Evolutionary conservation across 108 stramenopile genomes (phyloP), one percentile per base, ranked within the genome.

Genomic region (Tribonema minus): DNA sequence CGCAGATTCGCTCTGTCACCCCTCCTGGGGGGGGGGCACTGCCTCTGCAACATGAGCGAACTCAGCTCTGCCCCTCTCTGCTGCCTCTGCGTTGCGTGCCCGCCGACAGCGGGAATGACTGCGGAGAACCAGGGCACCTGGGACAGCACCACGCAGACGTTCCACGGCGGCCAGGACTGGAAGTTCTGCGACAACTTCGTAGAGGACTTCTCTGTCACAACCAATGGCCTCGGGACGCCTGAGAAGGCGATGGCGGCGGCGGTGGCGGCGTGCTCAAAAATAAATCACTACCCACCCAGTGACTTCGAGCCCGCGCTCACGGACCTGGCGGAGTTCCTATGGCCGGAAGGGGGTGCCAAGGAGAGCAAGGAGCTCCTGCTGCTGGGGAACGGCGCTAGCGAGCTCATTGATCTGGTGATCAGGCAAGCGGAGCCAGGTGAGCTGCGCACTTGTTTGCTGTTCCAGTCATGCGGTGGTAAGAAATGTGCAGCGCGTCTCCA

Each of bases 61-160:
- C n/a, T n/a, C n/a, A n/a, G n/a, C n/a, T n/a, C n/a, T n/a, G n/a
- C n/a, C n/a, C n/a, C n/a, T n/a, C n/a, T n/a, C n/a, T n/a, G n/a
- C n/a, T n/a, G n/a, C n/a, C n/a, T n/a, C n/a, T n/a, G n/a, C n/a
- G n/a, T n/a, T n/a, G n/a, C n/a, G n/a, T n/a, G n/a, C n/a, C n/a
- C n/a, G n/a, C n/a, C 80, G 3, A 72, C 64, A 36, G 73, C 65
- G 26, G 82, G 82, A 0, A 82, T 82, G 82, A 82, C 82, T 1
- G 6, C 40, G 27, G 72, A 82, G 6, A 82, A 82, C 30, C 73
- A 82, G 39, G 82, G 82, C 28, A 67, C 72, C 4, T 82, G 82
- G 82, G 82, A 82, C 37, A 82, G 81, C 38, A 75, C 81, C 6
- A 82, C 81, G 3, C 81, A 82, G 72, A 82, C 81, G 0, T 82